Evolutionary conservation across 1,284 basidiomycete species (phyloP).

Genomic region (Moniliophthora roreri): DNA sequence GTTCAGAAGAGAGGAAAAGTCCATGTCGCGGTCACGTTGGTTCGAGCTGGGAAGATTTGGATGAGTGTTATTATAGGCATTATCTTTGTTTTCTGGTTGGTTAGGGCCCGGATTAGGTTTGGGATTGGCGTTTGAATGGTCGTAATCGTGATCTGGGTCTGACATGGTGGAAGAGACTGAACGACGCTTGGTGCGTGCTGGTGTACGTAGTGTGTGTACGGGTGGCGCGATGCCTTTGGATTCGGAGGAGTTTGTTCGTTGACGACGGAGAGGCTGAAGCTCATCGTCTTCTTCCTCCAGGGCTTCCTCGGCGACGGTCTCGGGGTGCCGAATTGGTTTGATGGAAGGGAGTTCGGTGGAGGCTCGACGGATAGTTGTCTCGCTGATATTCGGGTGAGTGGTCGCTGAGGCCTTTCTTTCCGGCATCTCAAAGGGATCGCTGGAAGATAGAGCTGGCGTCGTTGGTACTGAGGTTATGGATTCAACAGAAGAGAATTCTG

Average conservation of each 20-base stretch:
- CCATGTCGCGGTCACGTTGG: constrained; percentile 37
- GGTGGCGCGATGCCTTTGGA: constrained; percentile 46
- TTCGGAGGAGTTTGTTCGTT: constrained; percentile 31
- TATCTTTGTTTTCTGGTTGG: neutral
- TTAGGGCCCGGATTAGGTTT: neutral
- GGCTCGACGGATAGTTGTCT: constrained; percentile 49
- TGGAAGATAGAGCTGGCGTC: constrained; percentile 48
- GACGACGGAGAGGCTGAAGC: constrained; percentile 20
- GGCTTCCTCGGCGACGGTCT: constrained; percentile 35
- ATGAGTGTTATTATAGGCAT: constrained; percentile 2
- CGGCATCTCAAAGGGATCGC: constrained; percentile 42
- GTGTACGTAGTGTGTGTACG: constrained; percentile 75
- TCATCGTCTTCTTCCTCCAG: constrained; percentile 40
- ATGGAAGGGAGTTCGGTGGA: constrained; percentile 28
- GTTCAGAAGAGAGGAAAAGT: constrained; percentile 74
- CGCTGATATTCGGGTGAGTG: constrained; percentile 50
- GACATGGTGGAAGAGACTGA: constrained; percentile 86
- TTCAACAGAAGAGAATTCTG: constrained; percentile 53
- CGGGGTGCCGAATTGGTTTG: constrained; percentile 23
- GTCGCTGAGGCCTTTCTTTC: constrained; percentile 22
- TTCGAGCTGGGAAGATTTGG: constrained; percentile 31
- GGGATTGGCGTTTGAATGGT: neutral
- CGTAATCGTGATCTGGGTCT: constrained; percentile 36
- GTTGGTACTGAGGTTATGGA: constrained; percentile 55
- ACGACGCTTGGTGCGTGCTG: constrained; percentile 90